Base-by-base conservation (phyloP, 2,329 filamentous ascomycete genomes). In the Hymenoscyphus linearis region DNA sequence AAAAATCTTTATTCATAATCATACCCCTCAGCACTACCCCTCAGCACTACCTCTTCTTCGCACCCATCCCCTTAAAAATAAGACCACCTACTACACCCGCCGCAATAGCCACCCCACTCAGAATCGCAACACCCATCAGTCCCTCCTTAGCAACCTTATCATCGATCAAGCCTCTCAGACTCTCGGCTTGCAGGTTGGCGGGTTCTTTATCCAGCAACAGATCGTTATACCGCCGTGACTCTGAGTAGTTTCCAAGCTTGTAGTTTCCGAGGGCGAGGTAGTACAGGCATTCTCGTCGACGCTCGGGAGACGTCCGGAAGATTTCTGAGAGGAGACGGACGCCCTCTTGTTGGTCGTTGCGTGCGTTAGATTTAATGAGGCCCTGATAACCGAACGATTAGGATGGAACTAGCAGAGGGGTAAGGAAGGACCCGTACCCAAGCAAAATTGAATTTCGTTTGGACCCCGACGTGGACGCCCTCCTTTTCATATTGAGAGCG, bases 361-460 rank as follows among this genome's bases (percentile, higher is more conserved):
- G 90, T 58, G 82, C 78, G 74, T 85, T 87, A 64, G 93, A 97
- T 81, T 98, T 99, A 71, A 99, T 96, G 68, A 99, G 84, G 68
- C 95, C 95, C 92, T 96, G 65, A 22, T 0, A 13, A 31, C 31
- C 44, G 35, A 13, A 55, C 16, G 31, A 12, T 53, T 47, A 64
- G 14, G 67, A 57, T n/a, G 61, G n/a, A 55, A 57, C 9, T 22
- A n/a, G 18, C 7, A 22, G 9, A 18, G 18, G 9, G 14, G 31
- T 10, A 25, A 57, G 14, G 10, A 55, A 25, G 25, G 58, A 34
- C 40, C 69, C 80, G 61, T 85, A 96, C 92, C 95, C 95, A 99
- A 74, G 95, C 93, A 76, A 93, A 98, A 85, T 99, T 99, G 85
- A 99, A 99, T 75, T 98, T 98, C 64, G 95, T 99, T 77, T 99